phyloP scores from a whole-genome alignment of 2,329 filamentous ascomycete species.

The Fonsecaea pedrosoi region DNA sequence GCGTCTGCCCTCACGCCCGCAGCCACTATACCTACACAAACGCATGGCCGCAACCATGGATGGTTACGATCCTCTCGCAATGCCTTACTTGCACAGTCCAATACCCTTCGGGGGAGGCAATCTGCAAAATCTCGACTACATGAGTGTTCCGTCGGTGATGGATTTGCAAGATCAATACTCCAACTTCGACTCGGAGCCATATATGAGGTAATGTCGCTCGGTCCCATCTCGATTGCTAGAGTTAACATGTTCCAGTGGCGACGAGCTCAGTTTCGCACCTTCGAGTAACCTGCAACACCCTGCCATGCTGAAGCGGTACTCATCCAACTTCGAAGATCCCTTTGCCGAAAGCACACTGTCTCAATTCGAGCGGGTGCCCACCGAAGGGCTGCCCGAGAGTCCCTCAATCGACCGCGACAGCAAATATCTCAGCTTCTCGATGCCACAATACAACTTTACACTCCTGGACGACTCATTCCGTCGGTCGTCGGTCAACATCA shows the following conservation, averaged over 20 bases:
- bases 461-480: conserved; percentile 66
- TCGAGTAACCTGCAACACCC: conserved; percentile 48
- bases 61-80: conserved; percentile 66
- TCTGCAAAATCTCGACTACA: conserved; percentile 56
- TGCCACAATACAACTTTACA: conserved; percentile 66
- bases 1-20: conserved; percentile 2
- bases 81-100: conserved; percentile 67
- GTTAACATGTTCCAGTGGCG: conserved; percentile 51
- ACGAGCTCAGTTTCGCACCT: conserved; percentile 59
- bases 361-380: conserved; percentile 52
- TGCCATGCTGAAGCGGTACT: conserved; percentile 57
- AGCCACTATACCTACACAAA: not conserved
- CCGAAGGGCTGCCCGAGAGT: conserved; percentile 57
- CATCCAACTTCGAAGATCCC: conserved; percentile 55
- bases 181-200: conserved; percentile 66
- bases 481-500: conserved; percentile 62
- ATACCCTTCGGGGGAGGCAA: conserved; percentile 56
- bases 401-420: conserved; percentile 69
- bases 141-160: conserved; percentile 58
- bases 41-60: conserved; percentile 52
- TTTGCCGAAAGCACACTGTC: conserved; percentile 58
- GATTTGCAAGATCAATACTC: conserved; percentile 65
- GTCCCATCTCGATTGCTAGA: not conserved
- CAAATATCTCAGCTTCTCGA: conserved; percentile 76
- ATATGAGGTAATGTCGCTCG: conserved; percentile 59